phyloP scores from a whole-genome alignment of 2,329 filamentous ascomycete genomes.

The Colletotrichum abscissum region DNA sequence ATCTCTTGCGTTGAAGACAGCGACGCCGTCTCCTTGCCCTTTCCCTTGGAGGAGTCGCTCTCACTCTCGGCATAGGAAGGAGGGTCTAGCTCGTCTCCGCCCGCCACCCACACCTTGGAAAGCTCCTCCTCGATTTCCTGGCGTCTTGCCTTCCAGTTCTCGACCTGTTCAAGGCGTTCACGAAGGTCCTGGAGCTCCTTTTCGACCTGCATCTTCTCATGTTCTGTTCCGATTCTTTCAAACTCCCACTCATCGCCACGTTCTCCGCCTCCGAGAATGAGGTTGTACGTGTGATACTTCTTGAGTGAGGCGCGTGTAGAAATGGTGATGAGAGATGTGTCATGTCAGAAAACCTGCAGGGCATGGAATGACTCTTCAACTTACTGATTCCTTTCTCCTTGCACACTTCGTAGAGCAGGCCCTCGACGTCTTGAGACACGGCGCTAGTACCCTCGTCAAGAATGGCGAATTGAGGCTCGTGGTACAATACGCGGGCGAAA shows the following conservation, averaged over 20 bases:
- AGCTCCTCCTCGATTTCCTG: constrained; percentile 88
- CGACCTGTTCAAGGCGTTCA: constrained; percentile 83
- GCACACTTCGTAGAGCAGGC: constrained; percentile 89
- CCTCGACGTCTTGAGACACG: constrained; percentile 94
- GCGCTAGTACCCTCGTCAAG: constrained; percentile 96
- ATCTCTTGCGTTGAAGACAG: constrained; percentile 12
- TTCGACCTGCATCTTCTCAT: constrained; percentile 93
- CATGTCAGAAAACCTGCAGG: constrained; percentile 33
- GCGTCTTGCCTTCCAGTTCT: constrained; percentile 82
- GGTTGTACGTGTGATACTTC: constrained; percentile 93
- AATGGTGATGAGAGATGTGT: constrained; percentile 88
- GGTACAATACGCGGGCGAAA: constrained; percentile 90
- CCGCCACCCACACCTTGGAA: constrained; percentile 69
- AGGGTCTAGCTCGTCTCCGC: constrained; percentile 59
- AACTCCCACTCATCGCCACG: constrained; percentile 91
- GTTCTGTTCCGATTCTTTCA: constrained; percentile 91
- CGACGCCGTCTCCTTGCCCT: constrained; percentile 24
- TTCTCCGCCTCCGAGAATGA: constrained; percentile 84
- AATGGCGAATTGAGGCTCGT: constrained; percentile 94
- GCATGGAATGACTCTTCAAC: constrained; percentile 46
- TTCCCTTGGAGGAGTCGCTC: constrained; percentile 26
- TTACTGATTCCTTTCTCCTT: constrained; percentile 94
- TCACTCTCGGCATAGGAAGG: constrained; percentile 54
- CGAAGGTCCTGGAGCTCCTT: constrained; percentile 88
- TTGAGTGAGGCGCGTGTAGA: constrained; percentile 94